A percentile compares a stretch with the other conserved stretches of the same genome.
Evolutionary conservation across 1,284 basidiomycete species (phyloP).

Genomic region (Athelia sp.): DNA sequence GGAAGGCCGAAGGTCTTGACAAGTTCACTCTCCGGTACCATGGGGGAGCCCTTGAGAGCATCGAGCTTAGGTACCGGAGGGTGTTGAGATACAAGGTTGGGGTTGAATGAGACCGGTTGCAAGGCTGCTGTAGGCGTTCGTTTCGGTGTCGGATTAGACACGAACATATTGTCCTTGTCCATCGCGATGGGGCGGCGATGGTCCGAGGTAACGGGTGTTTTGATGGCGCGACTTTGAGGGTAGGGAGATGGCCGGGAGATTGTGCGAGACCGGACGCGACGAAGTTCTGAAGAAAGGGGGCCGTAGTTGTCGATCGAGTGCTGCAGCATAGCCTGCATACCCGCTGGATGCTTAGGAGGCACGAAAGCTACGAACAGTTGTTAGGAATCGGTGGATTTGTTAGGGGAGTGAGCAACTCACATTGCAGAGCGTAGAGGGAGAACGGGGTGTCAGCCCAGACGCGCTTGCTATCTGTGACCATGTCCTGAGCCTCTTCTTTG

Average conservation of each 20-base stretch:
- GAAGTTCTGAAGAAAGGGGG: conserved; percentile 64
- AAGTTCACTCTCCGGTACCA: conserved; percentile 25
- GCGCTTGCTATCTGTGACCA: conserved; percentile 61
- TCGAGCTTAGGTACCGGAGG: conserved; percentile 32
- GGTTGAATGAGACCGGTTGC: conserved; percentile 30
- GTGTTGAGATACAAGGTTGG: conserved; percentile 24
- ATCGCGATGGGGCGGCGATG: conserved; percentile 21
- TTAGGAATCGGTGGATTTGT: conserved; percentile 2
- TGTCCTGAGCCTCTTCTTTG: conserved; percentile 60
- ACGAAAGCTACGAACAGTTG: conserved; percentile 52
- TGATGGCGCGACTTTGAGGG: conserved; percentile 42
- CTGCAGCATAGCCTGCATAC: conserved; percentile 68
- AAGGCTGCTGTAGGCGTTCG: conserved; percentile 18
- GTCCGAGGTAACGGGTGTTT: conserved; percentile 38
- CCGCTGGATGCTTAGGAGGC: conserved; percentile 56
- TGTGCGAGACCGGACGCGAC: conserved; percentile 57
- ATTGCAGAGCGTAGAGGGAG: conserved; percentile 65
- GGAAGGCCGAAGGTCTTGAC: conserved; percentile 34
- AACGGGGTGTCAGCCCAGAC: conserved; percentile 69
- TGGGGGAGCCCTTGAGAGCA: conserved; percentile 37
- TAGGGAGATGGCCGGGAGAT: conserved; percentile 71
- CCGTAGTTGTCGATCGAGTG: conserved; percentile 67
- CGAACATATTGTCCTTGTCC: conserved; percentile 8
- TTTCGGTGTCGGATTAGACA: conserved; percentile 5
- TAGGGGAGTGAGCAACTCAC: conserved; percentile 34